Conservation (phyloP, 352 stramenopile genomes). For the Phytopythium montanum region DNA sequence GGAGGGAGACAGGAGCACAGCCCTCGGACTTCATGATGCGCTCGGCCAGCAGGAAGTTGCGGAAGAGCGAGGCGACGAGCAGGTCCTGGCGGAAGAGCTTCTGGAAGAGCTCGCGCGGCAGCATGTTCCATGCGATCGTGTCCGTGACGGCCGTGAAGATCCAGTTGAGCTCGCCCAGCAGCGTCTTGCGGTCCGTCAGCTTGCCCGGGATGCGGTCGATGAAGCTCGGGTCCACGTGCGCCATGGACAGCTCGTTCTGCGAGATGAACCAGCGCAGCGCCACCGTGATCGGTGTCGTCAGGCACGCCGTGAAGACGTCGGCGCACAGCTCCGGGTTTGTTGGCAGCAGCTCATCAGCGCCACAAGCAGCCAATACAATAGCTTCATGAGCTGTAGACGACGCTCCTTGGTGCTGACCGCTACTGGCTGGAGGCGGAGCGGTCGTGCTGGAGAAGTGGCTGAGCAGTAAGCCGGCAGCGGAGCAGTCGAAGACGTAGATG, state of each 20-base stretch:
- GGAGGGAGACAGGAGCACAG: conserved; percentile 90
- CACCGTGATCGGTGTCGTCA: conserved; percentile 99
- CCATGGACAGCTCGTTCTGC: conserved; percentile 90
- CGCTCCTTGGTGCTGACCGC: conserved; percentile 7
- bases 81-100: conserved; percentile 99
- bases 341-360: conserved; percentile 93
- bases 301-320: conserved; percentile 99
- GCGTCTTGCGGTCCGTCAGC: conserved; percentile 92
- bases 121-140: conserved; percentile 99
- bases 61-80: conserved; percentile 97
- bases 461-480: conserved; percentile 93
- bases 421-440: conserved; percentile 8
- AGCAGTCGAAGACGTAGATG: conserved; percentile 99
- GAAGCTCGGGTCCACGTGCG: conserved; percentile 76
- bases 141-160: conserved; percentile 99
- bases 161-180: conserved; percentile 98
- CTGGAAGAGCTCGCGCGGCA: conserved; percentile 96
- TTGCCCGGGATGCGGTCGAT: conserved; percentile 91
- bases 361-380: conserved; percentile 97
- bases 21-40: conserved; percentile 93
- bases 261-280: conserved; percentile 98
- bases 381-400: conserved; percentile 67
- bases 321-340: conserved; percentile 96
- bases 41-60: conserved; percentile 98
- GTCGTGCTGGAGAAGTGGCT: conserved; percentile 86